Percentiles rank a stretch among this genome's conserved stretches.
Evolutionary conservation across 2,329 filamentous ascomycete genomes (phyloP).

Genomic region (Trichophyton benhamiae): DNA sequence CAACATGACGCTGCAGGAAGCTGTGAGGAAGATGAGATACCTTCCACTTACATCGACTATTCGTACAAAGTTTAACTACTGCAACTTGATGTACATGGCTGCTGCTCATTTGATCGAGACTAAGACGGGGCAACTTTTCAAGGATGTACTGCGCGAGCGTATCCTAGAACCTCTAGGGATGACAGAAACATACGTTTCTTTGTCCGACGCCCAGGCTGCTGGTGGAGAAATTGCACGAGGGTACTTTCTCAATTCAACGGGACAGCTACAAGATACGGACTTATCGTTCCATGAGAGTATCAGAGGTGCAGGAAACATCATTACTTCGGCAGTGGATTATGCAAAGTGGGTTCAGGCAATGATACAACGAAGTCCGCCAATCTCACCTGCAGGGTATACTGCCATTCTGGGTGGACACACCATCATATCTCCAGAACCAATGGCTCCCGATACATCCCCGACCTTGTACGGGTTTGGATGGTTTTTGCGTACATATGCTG

Average conservation of each 20-base stretch:
- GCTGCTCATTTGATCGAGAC: conserved; percentile 37
- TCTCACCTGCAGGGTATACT: conserved; percentile 9
- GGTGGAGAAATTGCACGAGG: conserved; percentile 17
- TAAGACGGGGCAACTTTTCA: conserved; percentile 25
- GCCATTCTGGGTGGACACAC: conserved; percentile 7
- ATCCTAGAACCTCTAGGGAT: conserved; percentile 34
- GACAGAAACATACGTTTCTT: conserved; percentile 27
- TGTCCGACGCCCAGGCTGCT: conserved; percentile 23
- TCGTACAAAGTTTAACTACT: conserved; percentile 38
- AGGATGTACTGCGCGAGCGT: conserved; percentile 21
- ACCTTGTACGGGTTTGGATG: conserved; percentile 11
- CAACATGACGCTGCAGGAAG: conserved; percentile 23
- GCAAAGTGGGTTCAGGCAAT: conserved; percentile 40
- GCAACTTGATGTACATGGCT: conserved; percentile 42
- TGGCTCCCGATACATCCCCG: conserved; percentile 5
- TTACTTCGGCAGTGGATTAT: conserved; percentile 29
- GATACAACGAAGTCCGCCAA: conserved; percentile 5
- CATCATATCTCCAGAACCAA: conserved; percentile 5
- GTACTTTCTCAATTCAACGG: conserved; percentile 15
- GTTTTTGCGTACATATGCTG: conserved; percentile 9
- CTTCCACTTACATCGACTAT: conserved; percentile 31
- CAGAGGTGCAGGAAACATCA: conserved; percentile 15
- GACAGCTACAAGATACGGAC: conserved; percentile 9
- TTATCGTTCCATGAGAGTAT: conserved; percentile 6
- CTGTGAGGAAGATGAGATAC: conserved; percentile 33